Percentiles rank a stretch among this genome's conserved stretches.
phyloP scores from a whole-genome alignment of 768 basidiomycete species.

The Pisolithus microcarpus region DNA sequence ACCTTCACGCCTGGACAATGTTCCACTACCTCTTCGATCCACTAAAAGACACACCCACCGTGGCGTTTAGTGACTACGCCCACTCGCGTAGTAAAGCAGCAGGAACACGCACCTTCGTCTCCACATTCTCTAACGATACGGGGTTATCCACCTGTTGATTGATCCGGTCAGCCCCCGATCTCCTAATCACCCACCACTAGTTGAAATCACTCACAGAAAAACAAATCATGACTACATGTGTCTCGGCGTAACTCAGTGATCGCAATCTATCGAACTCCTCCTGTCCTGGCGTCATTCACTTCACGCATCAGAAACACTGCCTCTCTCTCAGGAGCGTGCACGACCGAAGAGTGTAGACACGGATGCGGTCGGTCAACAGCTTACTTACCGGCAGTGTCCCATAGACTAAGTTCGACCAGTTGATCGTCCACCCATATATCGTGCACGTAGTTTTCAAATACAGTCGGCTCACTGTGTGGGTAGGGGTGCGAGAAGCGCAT shows the following conservation, averaged over 20 bases:
- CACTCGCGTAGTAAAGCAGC: not conserved
- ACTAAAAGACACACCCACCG: conserved; percentile 40
- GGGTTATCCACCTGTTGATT: conserved; percentile 78
- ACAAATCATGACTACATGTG: conserved; percentile 93
- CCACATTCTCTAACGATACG: conserved; percentile 92
- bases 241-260: conserved; percentile 94
- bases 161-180: not conserved
- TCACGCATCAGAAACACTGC: conserved; percentile 25
- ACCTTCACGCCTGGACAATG: conserved; percentile 96
- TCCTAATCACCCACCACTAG: not conserved
- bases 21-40: conserved; percentile 89
- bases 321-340: conserved; percentile 1
- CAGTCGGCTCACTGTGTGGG: conserved; percentile 70
- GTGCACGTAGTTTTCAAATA: conserved; percentile 97
- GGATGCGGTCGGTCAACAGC: too few species aligned
- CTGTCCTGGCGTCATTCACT: conserved; percentile 53
- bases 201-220: conserved; percentile 62
- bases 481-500: not conserved
- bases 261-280: conserved; percentile 93
- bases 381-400: conserved; percentile 89
- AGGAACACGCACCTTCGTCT: conserved; percentile 63
- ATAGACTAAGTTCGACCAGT: conserved; percentile 82
- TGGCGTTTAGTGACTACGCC: not conserved
- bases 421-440: conserved; percentile 84
- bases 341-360: not conserved